Evolutionary conservation across 768 basidiomycete species (phyloP), one percentile per base, ranked within the genome.

Genomic region (Trametes meyenii): DNA sequence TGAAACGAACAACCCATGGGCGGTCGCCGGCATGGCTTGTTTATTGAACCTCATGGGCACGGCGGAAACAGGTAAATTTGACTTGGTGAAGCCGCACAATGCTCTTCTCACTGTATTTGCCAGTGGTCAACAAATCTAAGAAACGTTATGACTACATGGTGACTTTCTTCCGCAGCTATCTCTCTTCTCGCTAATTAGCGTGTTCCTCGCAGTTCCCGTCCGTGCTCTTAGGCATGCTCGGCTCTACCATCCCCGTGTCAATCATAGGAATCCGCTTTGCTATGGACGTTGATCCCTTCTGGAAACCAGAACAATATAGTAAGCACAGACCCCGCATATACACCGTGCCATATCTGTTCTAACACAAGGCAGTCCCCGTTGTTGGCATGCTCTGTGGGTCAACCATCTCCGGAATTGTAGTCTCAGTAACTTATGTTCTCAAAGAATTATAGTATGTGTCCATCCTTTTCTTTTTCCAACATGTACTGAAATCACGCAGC

Each of bases 341-440:
- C 43, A 24, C 38, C 40, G 17, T 38, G 17, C 17, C 8, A 33
- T 33, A 33, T 8, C 29, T 33, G 23, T 45, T 38, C 42, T 38
- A 14, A 44, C n/a, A 8, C 26, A 19, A 14, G 39, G 14, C 62
- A 92, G 91, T 94, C 54, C 92, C 90, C 5, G 84, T 93, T 54
- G 81, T 92, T 8, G 92, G 94, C 7, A 95, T 94, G 94, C 78
- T 94, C 2, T 88, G 91, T 42, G 92, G 92, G 1, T 85, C 83
- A 56, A 86, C 90, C 1, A 88, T 95, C 53, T 87, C 88, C 0
- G 85, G 86, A 0, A 83, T 94, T 7, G 86, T 91, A 2, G 83
- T 95, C 0, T 81, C 87, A 2, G 77, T 88, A 3, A 84, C 82
- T 55, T 86, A 82, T 56, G 81, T 93, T n/a, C 77, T 92, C 48